Conservation (phyloP, 768 basidiomycete species). For the Agaricus sinodeliciosus region DNA sequence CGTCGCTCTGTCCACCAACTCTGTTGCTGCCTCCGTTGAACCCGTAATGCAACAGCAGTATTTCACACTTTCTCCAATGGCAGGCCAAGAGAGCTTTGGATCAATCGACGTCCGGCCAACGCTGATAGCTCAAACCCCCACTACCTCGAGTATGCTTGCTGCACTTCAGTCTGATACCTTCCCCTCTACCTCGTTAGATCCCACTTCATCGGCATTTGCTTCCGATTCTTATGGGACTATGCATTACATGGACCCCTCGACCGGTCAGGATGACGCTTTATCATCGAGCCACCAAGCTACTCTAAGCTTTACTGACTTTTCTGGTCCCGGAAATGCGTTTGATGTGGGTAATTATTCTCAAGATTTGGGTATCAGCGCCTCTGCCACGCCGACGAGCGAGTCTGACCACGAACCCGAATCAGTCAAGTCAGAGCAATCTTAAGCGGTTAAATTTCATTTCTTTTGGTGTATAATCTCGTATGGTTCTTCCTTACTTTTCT, state of each 20-base stretch:
- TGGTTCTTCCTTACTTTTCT: constrained; percentile 15
- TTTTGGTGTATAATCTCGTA: constrained; percentile 10
- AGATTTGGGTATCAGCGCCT: constrained; percentile 53
- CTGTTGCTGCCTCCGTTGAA: constrained; percentile 87
- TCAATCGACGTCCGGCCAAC: constrained; percentile 55
- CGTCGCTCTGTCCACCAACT: constrained; percentile 86
- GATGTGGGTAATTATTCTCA: constrained; percentile 68
- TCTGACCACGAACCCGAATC: constrained; percentile 56
- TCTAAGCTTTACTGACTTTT: constrained; percentile 66
- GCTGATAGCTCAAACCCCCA: constrained; percentile 75
- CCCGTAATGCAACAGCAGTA: constrained; percentile 89
- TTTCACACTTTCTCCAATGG: constrained; percentile 84
- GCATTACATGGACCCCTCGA: constrained; percentile 71
- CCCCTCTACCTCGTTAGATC: constrained; percentile 59
- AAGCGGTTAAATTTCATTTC: constrained; percentile 23
- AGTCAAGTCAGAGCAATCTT: constrained; percentile 57
- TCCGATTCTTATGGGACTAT: constrained; percentile 64
- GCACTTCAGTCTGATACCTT: constrained; percentile 77
- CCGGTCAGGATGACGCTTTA: constrained; percentile 58
- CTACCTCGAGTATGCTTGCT: constrained; percentile 87
- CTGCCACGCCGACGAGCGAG: constrained; percentile 49
- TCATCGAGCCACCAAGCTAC: constrained; percentile 52
- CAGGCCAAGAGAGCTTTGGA: constrained; percentile 75
- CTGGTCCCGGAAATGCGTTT: constrained; percentile 54
- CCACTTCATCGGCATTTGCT: constrained; percentile 53